Evolutionary conservation across 768 basidiomycete species (phyloP).

Genomic region (Mycena crocata): DNA sequence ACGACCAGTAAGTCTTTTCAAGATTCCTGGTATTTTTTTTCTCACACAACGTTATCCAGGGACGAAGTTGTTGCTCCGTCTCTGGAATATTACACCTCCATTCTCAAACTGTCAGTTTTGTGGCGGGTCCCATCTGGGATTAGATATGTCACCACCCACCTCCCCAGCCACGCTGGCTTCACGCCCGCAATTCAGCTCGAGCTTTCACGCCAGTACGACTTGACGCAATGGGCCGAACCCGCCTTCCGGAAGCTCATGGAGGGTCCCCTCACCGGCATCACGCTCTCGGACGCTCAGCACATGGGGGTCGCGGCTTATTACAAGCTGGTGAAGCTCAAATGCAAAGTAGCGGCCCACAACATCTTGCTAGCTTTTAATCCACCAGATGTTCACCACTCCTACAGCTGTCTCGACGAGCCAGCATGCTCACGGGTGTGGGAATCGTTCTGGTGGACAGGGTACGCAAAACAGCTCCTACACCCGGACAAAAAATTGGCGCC

Average conservation of each 20-base stretch:
- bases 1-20: neutral
- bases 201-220: slow-evolving; percentile 3
- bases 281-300: neutral
- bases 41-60: neutral
- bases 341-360: neutral
- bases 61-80: neutral
- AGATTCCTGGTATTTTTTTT: too few relatives aligned
- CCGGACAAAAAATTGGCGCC: slow-evolving; percentile 5
- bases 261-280: neutral
- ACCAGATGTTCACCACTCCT: slow-evolving; percentile 1
- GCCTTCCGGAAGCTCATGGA: neutral
- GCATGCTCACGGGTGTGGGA: slow-evolving; percentile 9
- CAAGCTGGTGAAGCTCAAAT: neutral
- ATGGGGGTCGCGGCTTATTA: slow-evolving; percentile 11
- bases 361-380: neutral
- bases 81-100: neutral
- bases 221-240: neutral
- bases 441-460: slow-evolving; percentile 18
- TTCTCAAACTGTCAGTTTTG: neutral
- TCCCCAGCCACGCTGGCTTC: neutral
- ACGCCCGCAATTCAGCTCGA: neutral
- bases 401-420: neutral
- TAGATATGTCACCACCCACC: neutral
- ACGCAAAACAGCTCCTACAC: slow-evolving; percentile 23
- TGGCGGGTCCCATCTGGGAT: neutral